A percentile compares a stretch with the other conserved stretches of the same genome.
Evolutionary conservation across 2,329 filamentous ascomycete species (phyloP).

Genomic region (Cladophialophora carrionii): DNA sequence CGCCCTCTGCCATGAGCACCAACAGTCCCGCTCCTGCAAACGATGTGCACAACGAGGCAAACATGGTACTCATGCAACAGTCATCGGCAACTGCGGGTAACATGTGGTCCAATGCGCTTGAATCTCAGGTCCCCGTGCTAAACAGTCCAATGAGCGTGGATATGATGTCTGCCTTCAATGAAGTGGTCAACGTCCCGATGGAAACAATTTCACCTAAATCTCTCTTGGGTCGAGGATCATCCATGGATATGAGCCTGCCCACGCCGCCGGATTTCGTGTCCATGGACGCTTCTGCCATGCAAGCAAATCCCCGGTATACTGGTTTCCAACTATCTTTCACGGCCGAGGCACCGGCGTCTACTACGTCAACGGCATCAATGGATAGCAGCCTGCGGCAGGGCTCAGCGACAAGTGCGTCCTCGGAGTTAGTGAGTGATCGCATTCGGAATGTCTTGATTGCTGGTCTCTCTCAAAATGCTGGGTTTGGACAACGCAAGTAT

Average conservation of each 20-base stretch:
- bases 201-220: slow-evolving; percentile 78
- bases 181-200: slow-evolving; percentile 66
- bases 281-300: slow-evolving; percentile 66
- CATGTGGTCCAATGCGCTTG: slow-evolving; percentile 72
- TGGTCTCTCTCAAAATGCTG: slow-evolving; percentile 63
- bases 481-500: slow-evolving; percentile 61
- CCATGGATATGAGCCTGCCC: slow-evolving; percentile 72
- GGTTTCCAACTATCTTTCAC: slow-evolving; percentile 52
- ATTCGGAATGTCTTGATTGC: slow-evolving; percentile 66
- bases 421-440: slow-evolving; percentile 68
- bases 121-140: slow-evolving; percentile 69
- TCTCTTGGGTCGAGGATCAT: slow-evolving; percentile 64
- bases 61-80: slow-evolving; percentile 37
- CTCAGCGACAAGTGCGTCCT: slow-evolving; percentile 63
- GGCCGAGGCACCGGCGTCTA: slow-evolving; percentile 47
- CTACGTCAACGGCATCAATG: slow-evolving; percentile 52
- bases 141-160: slow-evolving; percentile 74
- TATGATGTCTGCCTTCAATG: slow-evolving; percentile 73
- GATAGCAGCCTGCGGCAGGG: slow-evolving; percentile 65
- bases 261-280: slow-evolving; percentile 76
- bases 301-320: slow-evolving; percentile 57
- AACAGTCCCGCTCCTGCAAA: slow-evolving; percentile 89
- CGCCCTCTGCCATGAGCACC: slow-evolving; percentile 92
- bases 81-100: slow-evolving; percentile 55
- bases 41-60: slow-evolving; percentile 85